Conservation (phyloP, 2,329 filamentous ascomycete species). For the Macrophomina phaseolina region DNA sequence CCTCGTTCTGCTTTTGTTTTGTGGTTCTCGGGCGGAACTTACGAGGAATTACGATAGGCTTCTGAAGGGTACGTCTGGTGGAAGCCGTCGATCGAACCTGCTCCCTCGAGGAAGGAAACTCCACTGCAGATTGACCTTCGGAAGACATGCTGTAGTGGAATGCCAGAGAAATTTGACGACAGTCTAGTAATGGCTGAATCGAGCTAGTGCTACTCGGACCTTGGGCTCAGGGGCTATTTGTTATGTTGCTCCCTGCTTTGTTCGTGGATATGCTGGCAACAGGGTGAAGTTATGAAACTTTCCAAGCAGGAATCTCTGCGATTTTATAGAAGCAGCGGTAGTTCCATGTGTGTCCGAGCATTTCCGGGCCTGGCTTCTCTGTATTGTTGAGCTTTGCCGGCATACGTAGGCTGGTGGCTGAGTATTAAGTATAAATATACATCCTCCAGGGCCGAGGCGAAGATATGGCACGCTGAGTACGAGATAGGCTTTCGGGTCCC, state of each 20-base stretch:
- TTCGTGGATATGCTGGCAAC: background rate
- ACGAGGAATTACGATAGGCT: conserved; percentile 25
- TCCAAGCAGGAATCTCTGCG: background rate
- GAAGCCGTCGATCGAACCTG: background rate
- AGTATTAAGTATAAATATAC: background rate
- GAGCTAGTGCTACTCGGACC: too few relatives aligned
- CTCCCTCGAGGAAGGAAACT: background rate
- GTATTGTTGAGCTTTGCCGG: conserved; percentile 10
- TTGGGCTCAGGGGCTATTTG: too few relatives aligned
- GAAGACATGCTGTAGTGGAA: conserved; percentile 7
- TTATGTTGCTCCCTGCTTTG: background rate
- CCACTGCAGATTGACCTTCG: background rate
- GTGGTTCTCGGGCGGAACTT: background rate
- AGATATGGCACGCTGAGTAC: conserved; percentile 6
- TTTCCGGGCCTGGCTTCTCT: background rate
- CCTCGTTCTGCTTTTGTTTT: too few relatives aligned
- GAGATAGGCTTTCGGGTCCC: conserved; percentile 11
- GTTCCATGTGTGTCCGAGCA: background rate
- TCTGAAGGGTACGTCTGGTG: background rate
- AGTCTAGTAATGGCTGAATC: background rate
- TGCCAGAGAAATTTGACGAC: background rate
- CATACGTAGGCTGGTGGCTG: conserved; percentile 2
- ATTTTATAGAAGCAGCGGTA: background rate
- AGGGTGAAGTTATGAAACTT: background rate
- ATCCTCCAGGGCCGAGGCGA: background rate